phyloP scores from a whole-genome alignment of 176 grass and related monocot genomes.

The Zea luxurians region DNA sequence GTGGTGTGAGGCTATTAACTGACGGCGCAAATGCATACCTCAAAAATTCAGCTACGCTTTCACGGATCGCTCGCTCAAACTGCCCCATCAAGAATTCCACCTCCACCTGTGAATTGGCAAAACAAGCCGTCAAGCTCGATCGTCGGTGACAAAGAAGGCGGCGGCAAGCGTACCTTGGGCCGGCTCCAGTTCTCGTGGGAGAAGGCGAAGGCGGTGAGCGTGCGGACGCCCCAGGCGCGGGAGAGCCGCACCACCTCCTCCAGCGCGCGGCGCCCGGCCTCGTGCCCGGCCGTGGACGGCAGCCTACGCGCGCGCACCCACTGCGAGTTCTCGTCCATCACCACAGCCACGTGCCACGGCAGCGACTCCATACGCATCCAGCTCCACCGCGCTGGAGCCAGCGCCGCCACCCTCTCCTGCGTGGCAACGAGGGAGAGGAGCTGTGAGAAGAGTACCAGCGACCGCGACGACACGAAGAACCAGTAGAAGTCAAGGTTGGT shows the following conservation, averaged over 20 bases:
- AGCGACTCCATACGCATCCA: constrained; percentile 44
- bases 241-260: constrained; percentile 55
- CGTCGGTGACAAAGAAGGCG: not conserved
- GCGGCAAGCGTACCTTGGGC: constrained; percentile 38
- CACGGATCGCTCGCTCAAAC: constrained; percentile 55
- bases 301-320: constrained; percentile 58
- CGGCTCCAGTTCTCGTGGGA: constrained; percentile 83
- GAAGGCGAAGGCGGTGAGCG: constrained; percentile 78
- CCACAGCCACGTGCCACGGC: constrained; percentile 70
- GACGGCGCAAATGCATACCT: constrained; percentile 29
- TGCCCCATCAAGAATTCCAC: constrained; percentile 64
- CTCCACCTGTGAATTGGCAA: constrained; percentile 48
- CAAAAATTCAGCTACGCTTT: constrained; percentile 43
- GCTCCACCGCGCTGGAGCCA: constrained; percentile 30
- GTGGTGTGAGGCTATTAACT: constrained; percentile 20
- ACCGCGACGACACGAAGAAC: too few relatives aligned
- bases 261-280: constrained; percentile 60
- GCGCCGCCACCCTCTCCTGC: not conserved
- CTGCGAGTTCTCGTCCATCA: constrained; percentile 84
- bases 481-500: too few relatives aligned
- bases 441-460: too few relatives aligned
- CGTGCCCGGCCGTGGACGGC: constrained; percentile 57
- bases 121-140: constrained; percentile 19
- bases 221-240: constrained; percentile 52
- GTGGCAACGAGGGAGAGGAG: too few relatives aligned